Conservation (phyloP, 2,329 filamentous ascomycete species). For the Trichoderma sp. region DNA sequence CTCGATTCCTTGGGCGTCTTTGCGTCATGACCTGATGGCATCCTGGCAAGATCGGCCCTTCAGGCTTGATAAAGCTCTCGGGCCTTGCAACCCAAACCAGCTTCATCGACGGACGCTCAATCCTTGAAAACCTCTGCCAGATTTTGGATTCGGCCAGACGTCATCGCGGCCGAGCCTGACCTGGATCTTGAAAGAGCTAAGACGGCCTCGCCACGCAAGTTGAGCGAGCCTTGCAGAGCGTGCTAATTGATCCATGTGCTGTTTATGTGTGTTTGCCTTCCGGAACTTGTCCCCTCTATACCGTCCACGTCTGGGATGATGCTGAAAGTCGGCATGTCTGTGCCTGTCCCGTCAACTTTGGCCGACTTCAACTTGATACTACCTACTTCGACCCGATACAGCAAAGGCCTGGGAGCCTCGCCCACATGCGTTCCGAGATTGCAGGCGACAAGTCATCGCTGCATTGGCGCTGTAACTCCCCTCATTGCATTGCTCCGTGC, state of each 20-base stretch:
- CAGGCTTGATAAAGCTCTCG: neutral
- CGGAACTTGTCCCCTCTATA: neutral
- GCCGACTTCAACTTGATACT: neutral
- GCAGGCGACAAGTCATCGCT: slow-evolving; percentile 25
- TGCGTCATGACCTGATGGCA: slow-evolving; percentile 15
- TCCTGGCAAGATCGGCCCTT: slow-evolving; percentile 1
- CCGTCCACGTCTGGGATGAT: neutral
- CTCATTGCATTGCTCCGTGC: slow-evolving; percentile 16
- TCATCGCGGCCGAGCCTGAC: slow-evolving; percentile 18
- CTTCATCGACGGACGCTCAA: neutral
- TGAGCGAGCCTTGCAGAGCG: slow-evolving; percentile 9
- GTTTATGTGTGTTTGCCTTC: neutral
- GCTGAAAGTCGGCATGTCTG: neutral
- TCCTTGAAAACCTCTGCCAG: neutral
- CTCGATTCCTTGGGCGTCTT: slow-evolving; percentile 12
- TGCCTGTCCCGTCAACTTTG: neutral
- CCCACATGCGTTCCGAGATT: neutral
- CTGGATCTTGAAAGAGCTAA: neutral
- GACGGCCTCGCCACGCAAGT: slow-evolving; percentile 5
- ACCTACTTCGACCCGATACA: neutral
- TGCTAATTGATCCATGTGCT: slow-evolving; percentile 5
- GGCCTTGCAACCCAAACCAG: slow-evolving; percentile 9
- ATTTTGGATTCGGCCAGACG: slow-evolving; percentile 4
- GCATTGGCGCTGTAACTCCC: slow-evolving; percentile 12
- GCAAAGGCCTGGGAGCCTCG: slow-evolving; percentile 11